phyloP scores from a whole-genome alignment of 164 flowering plant species.

The Nelumbo lutea region DNA sequence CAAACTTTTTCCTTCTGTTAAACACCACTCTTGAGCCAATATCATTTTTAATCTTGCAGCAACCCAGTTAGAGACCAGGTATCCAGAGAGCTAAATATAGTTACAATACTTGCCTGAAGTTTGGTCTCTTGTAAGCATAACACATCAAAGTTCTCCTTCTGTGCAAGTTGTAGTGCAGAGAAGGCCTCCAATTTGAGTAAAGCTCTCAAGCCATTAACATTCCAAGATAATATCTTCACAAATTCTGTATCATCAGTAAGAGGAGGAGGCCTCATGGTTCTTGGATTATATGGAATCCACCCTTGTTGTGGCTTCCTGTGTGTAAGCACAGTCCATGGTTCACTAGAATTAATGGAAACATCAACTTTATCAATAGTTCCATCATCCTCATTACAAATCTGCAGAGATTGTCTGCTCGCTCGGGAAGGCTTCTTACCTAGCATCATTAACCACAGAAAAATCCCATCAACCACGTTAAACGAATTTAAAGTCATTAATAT shows the following conservation, averaged over 20 bases:
- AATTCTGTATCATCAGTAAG: slow-evolving; percentile 37
- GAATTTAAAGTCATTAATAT: background rate
- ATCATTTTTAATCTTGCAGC: background rate
- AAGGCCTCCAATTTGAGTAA: slow-evolving; percentile 59
- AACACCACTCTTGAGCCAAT: background rate
- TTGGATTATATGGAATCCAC: slow-evolving; percentile 91
- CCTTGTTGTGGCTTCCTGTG: slow-evolving; percentile 91
- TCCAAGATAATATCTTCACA: slow-evolving; percentile 87
- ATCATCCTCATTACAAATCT: slow-evolving; percentile 18
- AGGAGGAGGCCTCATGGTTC: slow-evolving; percentile 74
- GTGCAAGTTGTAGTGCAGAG: slow-evolving; percentile 68
- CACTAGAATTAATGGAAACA: slow-evolving; percentile 23
- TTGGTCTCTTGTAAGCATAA: slow-evolving; percentile 97
- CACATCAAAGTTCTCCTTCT: slow-evolving; percentile 84
- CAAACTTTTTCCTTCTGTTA: no score
- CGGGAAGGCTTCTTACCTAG: slow-evolving; percentile 25
- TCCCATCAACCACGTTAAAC: background rate
- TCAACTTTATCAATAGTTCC: slow-evolving; percentile 16
- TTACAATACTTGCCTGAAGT: slow-evolving; percentile 58
- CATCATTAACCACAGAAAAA: slow-evolving; percentile 7
- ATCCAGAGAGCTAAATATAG: background rate
- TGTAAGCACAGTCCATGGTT: slow-evolving; percentile 86
- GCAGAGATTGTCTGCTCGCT: slow-evolving; percentile 25
- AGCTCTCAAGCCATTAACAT: slow-evolving; percentile 94
- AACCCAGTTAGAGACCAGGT: background rate